Percentiles rank a stretch among this genome's conserved stretches.
These are phyloP conservation scores for Lactarius akahatsu DNA, from an alignment of 768 basidiomycete species.

Conservation along the genomic window DNA sequence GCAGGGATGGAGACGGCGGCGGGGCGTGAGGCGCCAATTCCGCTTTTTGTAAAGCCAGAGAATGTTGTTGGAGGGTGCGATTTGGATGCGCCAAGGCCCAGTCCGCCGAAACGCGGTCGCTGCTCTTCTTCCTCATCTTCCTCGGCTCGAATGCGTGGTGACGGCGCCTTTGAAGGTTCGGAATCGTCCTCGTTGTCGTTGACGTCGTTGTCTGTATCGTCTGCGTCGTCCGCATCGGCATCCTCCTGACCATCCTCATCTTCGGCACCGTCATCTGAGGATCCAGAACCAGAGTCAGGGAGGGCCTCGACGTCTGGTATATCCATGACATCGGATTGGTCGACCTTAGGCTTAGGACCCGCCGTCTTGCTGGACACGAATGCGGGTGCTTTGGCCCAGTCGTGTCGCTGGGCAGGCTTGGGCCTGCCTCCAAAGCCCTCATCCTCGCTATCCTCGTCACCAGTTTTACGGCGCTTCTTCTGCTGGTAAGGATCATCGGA, in stretches of 20 bases:
- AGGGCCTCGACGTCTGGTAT: slow-evolving; percentile 19
- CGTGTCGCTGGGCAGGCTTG: slow-evolving; percentile 44
- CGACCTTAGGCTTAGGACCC: slow-evolving; percentile 32
- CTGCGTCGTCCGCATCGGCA: slow-evolving; percentile 38
- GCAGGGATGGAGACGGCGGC: slow-evolving; percentile 28
- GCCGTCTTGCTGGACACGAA: slow-evolving; percentile 58
- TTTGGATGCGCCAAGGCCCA: slow-evolving; percentile 41
- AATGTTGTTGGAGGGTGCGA: slow-evolving; percentile 28
- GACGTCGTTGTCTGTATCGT: slow-evolving; percentile 37
- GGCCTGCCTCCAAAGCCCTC: slow-evolving; percentile 34
- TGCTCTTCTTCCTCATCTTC: slow-evolving; percentile 48
- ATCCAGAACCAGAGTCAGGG: slow-evolving; percentile 37
- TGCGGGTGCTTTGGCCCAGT: slow-evolving; percentile 77
- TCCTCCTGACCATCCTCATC: slow-evolving; percentile 31
- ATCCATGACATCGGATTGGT: slow-evolving; percentile 46
- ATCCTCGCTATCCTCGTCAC: slow-evolving; percentile 67
- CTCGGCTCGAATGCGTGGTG: slow-evolving; percentile 54
- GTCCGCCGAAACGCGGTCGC: slow-evolving; percentile 46
- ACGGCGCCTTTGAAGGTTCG: slow-evolving; percentile 53
- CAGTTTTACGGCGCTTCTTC: slow-evolving; percentile 64
- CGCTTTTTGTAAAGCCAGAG: slow-evolving; percentile 43
- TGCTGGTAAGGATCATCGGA: slow-evolving; percentile 73
- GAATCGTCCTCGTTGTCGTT: slow-evolving; percentile 44
- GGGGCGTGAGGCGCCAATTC: slow-evolving; percentile 42
- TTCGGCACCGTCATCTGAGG: slow-evolving; percentile 40